Evolutionary conservation across 2,329 filamentous ascomycete genomes (phyloP), one percentile per base, ranked within the genome.

Genomic region (Cytospora piceae): DNA sequence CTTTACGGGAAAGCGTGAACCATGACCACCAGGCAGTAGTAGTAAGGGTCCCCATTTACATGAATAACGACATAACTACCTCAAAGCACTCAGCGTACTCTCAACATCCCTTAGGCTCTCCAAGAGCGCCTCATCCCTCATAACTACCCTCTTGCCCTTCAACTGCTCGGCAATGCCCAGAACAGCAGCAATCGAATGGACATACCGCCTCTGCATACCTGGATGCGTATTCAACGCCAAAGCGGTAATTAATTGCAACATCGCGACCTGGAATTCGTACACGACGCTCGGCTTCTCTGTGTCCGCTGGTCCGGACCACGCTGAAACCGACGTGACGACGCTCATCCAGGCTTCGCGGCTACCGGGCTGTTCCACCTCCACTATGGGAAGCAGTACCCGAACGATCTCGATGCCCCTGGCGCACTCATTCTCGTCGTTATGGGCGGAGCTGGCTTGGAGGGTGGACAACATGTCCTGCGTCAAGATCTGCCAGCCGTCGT

Each of bases 271-370:
- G 59, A 85, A 81, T 65, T 88, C 86, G n/a, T 77, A 73, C 4
- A 79, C 72, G 0, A 71, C 59, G 8, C 69, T 58, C 2, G 70
- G 58, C 56, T 66, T 69, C 27, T 70, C 71, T 56, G 20, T 67
- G 59, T 71, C 69, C 24, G 46, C 46, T 14, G 81, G 75, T 0
- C 79, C 72, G 53, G 80, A 71, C 80, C 81, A 83, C 4, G 80
- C 82, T 2, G 85, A 82, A 1, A 84, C 79, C 0, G 74, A 73
- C 2, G 82, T 85, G 39, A 88, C 78, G 9, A 84, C 68, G 39
- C 80, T 78, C 80, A 89, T 84, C 86, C 87, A 88, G 2, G 80
- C 79, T 69, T 88, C 85, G 8, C 77, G 75, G 11, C 80, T 78
- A 20, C 78, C 79, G 0, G 76, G 74, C 0, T 73, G 72, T 69